phyloP scores from a whole-genome alignment of 805 yeast species.

The Deakozyma indianensis region DNA sequence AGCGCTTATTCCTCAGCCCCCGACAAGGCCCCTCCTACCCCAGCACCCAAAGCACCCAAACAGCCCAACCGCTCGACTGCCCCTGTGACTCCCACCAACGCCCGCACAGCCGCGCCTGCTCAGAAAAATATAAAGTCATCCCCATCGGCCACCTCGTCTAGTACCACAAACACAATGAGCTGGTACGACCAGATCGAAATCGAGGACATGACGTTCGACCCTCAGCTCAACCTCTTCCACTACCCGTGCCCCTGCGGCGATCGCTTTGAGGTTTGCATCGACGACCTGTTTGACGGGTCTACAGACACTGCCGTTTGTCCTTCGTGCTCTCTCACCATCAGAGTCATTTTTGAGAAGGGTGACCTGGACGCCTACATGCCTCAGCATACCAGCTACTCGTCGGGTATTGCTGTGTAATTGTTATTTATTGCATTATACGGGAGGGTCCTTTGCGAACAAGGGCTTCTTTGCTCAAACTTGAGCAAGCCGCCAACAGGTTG shows the following conservation, averaged over 20 bases:
- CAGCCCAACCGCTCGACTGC: neutral
- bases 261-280: slow-evolving; percentile 70
- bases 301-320: slow-evolving; percentile 88
- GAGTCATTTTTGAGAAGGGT: slow-evolving; percentile 68
- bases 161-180: neutral
- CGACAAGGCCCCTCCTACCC: neutral
- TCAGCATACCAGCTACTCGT: neutral
- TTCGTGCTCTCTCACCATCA: slow-evolving; percentile 84
- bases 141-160: neutral
- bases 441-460: no score
- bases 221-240: slow-evolving; percentile 64
- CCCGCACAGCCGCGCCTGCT: neutral
- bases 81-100: neutral
- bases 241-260: slow-evolving; percentile 99
- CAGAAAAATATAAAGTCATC: neutral
- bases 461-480: no score
- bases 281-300: slow-evolving; percentile 81
- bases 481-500: no score
- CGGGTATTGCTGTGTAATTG: neutral
- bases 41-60: neutral
- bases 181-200: slow-evolving; percentile 87
- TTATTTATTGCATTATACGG: slow-evolving; percentile 1
- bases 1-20: neutral
- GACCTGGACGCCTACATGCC: slow-evolving; percentile 13
- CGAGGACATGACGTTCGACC: slow-evolving; percentile 89